Conservation (phyloP, 768 basidiomycete genomes). For the Dacryopinax spathularia region DNA sequence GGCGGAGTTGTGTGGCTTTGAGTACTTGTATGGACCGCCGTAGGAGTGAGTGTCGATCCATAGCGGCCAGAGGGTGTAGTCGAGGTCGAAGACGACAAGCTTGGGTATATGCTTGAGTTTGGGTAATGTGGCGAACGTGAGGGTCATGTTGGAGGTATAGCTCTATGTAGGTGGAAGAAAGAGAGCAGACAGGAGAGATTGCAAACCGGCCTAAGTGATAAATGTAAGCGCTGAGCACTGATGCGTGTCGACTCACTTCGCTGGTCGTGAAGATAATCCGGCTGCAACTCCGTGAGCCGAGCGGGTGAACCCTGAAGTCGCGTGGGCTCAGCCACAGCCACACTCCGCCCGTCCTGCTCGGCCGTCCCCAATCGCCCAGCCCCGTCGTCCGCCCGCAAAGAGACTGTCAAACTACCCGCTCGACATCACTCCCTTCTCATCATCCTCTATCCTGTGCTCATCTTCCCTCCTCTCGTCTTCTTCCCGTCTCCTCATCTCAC, state of each 20-base stretch:
- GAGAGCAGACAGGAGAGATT: no score
- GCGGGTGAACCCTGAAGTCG: constrained; percentile 1
- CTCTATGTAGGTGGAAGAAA: not conserved
- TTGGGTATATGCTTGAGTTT: not conserved
- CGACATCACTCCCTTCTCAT: not conserved
- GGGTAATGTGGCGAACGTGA: not conserved
- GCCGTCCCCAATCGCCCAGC: not conserved
- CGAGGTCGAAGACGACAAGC: not conserved
- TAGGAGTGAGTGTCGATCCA: not conserved
- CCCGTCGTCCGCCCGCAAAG: no score
- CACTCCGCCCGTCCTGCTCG: not conserved
- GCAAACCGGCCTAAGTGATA: no score
- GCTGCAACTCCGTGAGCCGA: not conserved
- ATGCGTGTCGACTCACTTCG: no score
- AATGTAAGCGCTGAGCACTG: no score
- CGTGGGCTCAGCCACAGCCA: not conserved
- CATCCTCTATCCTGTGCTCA: not conserved
- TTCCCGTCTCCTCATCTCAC: not conserved
- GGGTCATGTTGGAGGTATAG: not conserved
- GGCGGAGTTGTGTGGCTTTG: not conserved
- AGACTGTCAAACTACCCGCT: not conserved
- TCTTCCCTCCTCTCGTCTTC: not conserved
- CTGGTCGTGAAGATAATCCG: no score
- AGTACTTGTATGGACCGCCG: not conserved
- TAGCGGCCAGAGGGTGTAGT: not conserved